phyloP scores from a whole-genome alignment of 73 alveolate species.

The Paramecium primaurelia region DNA sequence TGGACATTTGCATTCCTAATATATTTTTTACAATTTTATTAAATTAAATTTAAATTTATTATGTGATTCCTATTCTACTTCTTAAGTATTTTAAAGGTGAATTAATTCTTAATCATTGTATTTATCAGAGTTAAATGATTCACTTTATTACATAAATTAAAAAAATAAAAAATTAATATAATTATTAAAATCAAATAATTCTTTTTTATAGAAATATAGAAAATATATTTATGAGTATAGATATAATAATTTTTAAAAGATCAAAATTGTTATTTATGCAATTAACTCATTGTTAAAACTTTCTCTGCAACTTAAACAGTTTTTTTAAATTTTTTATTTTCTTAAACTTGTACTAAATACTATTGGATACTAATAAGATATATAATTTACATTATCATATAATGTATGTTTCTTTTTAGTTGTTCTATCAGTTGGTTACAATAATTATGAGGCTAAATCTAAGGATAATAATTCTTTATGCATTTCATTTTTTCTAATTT shows the following conservation, averaged over 20 bases:
- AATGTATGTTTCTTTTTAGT: neutral
- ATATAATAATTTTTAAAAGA: neutral
- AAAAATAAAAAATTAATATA: too few relatives aligned
- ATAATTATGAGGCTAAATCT: conserved; percentile 32
- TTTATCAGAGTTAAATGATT: neutral
- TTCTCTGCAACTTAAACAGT: neutral
- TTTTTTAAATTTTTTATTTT: neutral
- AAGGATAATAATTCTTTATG: conserved; percentile 41
- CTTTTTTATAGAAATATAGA: neutral
- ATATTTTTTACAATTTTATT: neutral
- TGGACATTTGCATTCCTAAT: neutral
- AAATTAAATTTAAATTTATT: neutral
- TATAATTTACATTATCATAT: conserved; percentile 26
- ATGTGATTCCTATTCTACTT: neutral
- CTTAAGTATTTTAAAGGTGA: neutral
- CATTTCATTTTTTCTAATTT: conserved; percentile 32
- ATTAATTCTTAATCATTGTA: neutral
- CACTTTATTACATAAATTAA: neutral
- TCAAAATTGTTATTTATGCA: neutral
- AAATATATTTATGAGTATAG: neutral
- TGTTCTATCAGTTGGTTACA: conserved; percentile 26
- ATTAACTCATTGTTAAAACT: neutral
- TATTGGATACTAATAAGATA: neutral
- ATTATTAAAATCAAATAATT: too few relatives aligned
- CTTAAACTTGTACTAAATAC: neutral